Evolutionary conservation across 148 eudicot species (phyloP).

Genomic region (Rhododendron molle): DNA sequence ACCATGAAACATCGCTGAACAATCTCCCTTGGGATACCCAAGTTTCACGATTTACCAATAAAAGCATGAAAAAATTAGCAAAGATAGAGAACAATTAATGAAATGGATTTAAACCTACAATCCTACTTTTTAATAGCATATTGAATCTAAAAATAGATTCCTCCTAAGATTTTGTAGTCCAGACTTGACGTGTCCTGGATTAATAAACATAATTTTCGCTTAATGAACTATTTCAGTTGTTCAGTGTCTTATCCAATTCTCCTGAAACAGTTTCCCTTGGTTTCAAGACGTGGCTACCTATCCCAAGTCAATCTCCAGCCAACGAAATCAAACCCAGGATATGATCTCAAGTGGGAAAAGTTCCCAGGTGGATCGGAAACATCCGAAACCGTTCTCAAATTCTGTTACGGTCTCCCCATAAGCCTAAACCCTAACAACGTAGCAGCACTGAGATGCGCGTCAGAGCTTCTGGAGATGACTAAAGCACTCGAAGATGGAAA

Average conservation of each 20-base stretch:
- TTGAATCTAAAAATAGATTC: background rate
- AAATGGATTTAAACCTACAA: background rate
- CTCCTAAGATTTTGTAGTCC: background rate
- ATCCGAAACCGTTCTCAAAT: conserved; percentile 47
- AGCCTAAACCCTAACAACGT: conserved; percentile 45
- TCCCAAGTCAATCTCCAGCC: conserved; percentile 33
- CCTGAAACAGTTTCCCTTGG: conserved; percentile 50
- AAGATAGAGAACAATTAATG: background rate
- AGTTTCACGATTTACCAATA: too few species aligned
- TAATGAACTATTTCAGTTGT: background rate
- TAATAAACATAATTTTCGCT: background rate
- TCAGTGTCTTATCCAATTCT: conserved; percentile 2
- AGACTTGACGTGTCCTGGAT: background rate
- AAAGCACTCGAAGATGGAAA: conserved; percentile 72
- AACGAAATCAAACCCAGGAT: conserved; percentile 23
- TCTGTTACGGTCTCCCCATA: conserved; percentile 60
- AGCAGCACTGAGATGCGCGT: conserved; percentile 60
- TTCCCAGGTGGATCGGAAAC: conserved; percentile 63
- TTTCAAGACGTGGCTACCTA: conserved; percentile 63
- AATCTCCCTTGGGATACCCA: background rate
- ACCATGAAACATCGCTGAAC: background rate
- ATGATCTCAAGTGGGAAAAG: conserved; percentile 47
- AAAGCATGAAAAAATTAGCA: too few species aligned
- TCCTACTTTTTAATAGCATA: background rate
- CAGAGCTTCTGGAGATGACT: conserved; percentile 72